Percentiles rank a stretch among this genome's conserved stretches.
Evolutionary conservation across 1,139 yeast species (phyloP).

Genomic region (Saccharomycopsis hybrid): DNA sequence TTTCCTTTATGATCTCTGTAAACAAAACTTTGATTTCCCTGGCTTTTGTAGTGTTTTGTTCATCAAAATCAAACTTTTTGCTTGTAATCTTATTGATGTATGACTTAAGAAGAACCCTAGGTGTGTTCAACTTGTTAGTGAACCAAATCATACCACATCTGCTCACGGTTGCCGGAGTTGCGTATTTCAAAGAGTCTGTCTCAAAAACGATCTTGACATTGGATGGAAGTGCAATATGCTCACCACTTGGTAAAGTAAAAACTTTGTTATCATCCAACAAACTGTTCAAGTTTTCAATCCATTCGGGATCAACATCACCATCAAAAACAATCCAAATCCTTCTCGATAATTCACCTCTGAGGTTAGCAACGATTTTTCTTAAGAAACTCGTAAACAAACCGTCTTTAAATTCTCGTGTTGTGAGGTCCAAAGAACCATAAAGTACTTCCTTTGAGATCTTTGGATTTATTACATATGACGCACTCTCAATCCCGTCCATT

Average conservation of each 20-base stretch:
- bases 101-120: constrained; percentile 15
- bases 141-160: constrained; percentile 90
- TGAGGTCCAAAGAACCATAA: constrained; percentile 64
- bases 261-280: constrained; percentile 83
- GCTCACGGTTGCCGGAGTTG: constrained; percentile 90
- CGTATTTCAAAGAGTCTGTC: constrained; percentile 54
- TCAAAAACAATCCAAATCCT: constrained; percentile 80
- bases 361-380: constrained; percentile 51
- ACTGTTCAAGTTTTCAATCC: constrained; percentile 90
- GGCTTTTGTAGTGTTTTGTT: not conserved
- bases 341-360: constrained; percentile 51
- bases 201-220: constrained; percentile 72
- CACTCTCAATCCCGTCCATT: constrained; percentile 34
- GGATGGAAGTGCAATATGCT: constrained; percentile 60
- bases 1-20: not conserved
- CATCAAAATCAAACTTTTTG: constrained; percentile 1
- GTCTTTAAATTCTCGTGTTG: constrained; percentile 91
- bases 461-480: constrained; percentile 55
- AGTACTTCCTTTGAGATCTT: constrained; percentile 64
- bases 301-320: constrained; percentile 90
- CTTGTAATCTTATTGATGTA: not conserved
- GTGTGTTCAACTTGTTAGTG: constrained; percentile 33
- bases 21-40: not conserved
- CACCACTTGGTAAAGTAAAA: constrained; percentile 86
- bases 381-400: constrained; percentile 72